Conservation (phyloP, 106 monocot genomes). For the Platanthera guangdongensis region DNA sequence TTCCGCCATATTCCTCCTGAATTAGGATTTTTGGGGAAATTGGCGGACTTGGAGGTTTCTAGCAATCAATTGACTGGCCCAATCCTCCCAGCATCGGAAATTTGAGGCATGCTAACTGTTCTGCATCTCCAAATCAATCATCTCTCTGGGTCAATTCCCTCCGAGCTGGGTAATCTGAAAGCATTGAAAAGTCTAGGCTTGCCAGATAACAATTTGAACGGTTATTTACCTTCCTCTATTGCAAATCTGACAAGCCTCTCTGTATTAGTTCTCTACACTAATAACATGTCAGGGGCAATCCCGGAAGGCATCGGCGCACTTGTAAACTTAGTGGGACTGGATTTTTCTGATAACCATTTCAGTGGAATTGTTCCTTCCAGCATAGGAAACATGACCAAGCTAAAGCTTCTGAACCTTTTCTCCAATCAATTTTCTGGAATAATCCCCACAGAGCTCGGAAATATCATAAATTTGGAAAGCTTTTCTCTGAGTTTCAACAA, state of each 20-base stretch:
- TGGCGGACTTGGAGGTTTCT: too few species aligned
- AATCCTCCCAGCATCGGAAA: slow-evolving; percentile 1
- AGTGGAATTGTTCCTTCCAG: too few species aligned
- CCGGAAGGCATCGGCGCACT: background rate
- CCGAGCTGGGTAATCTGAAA: background rate
- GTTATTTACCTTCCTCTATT: background rate
- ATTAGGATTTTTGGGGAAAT: too few species aligned
- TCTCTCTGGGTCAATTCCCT: slow-evolving; percentile 6
- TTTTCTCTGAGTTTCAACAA: background rate
- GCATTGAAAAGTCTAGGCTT: background rate
- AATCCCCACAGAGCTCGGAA: background rate
- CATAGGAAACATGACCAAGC: too few species aligned
- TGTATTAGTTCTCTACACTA: background rate
- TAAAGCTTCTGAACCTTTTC: too few species aligned
- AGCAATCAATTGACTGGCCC: too few species aligned
- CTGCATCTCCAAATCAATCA: slow-evolving; percentile 5
- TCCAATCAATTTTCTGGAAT: too few species aligned
- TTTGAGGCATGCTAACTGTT: background rate
- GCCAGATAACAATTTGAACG: slow-evolving; percentile 1
- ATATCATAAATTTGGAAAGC: background rate
- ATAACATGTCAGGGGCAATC: slow-evolving; percentile 3
- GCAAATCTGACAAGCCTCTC: slow-evolving; percentile 6
- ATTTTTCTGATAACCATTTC: too few species aligned
- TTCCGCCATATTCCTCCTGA: background rate
- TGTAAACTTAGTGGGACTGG: background rate